Evolutionary conservation across 2,329 filamentous ascomycete species (phyloP), one percentile per base, ranked within the genome.

Genomic region (Phoma sp.): DNA sequence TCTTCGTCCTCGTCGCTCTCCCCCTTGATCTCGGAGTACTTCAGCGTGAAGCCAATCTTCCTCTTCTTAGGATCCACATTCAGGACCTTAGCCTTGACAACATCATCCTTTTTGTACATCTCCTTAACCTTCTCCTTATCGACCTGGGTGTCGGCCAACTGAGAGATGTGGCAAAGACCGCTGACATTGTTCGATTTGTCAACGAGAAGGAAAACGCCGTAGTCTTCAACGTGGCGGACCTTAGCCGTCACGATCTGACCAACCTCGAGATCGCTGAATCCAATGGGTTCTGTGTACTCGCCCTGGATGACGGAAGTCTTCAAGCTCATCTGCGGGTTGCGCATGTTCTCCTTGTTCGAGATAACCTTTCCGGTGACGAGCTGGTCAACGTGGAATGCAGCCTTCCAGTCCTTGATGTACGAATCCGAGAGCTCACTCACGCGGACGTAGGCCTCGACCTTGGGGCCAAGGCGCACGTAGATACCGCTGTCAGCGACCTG

Each of bases 351-450:
- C 64, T 97, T 90, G 21, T 93, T 84, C 2, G 86, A 80, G 39
- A 90, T 85, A 55, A 99, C 82, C 60, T 93, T 91, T 45, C 92
- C 95, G 75, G 89, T 92, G 47, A 99, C 92, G 5, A 99, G 82
- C 75, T 98, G 92, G 67, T 96, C 92, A 40, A 93, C 79, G 66
- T 95, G 87, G 77, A 93, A 97, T 37, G 88, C 81, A 29, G 90
- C 86, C 78, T 96, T 96, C 95, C 95, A 99, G 57, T 98, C 91
- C 76, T 98, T 98, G 66, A 99, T 78, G 73, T 88, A 99, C 7
- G 86, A 84, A 72, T 99, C 95, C 0, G 93, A 96, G 12, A 99
- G 82, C 72, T 98, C 93, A 9, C 89, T 86, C 47, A 98, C 88
- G 63, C 91, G 89, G 40, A 96, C 90, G 67, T 93, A 89, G 1